Base-by-base conservation (phyloP, 1,139 yeast genomes). In the Suhomyces terraborum region DNA sequence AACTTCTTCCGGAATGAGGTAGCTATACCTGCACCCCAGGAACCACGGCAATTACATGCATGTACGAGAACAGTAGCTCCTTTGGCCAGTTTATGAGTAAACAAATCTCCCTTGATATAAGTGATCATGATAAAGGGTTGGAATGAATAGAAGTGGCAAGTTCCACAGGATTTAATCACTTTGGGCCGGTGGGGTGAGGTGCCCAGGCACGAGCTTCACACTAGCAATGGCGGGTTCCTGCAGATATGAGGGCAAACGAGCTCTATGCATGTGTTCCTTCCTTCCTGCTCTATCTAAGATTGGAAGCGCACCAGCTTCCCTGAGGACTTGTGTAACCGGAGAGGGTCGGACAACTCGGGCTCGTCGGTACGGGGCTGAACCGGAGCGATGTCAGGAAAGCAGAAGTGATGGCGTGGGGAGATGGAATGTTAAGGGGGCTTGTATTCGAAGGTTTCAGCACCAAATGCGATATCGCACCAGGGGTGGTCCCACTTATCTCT, bases 1-100 rank as follows among this genome's bases (percentile, higher is more conserved):
- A 68, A 84, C 40, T 67, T 57, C 21, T 52, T 48, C 25, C 68
- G 67, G 56, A 85, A 80, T 7, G 61, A 67, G 2, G 67, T 67
- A 0, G 91, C 93, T 2, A 88, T 78, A 0, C 96, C 96, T 0
- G 87, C 93, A 4, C 95, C 94, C 96, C 96, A 88, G 0, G 73
- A 57, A 0, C 95, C 96, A 24, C 73, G 68, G 40, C 89, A 82
- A 55, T 88, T 88, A 56, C 95, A 88, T 0, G 95, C 82, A 57
- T 88, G 95, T 1, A 83, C 84, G 8, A 80, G 61, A 3, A 82
- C 61, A 0, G 76, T 47, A 6, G 66, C 64, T 0, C 61, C 56
- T 3, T 41, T 41, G n/a, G 50, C 42, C 7, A 43, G 45, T 6
- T 46, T 29, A 18, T 74, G 69, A 13, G 64, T 53, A 49, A 84